These are phyloP conservation scores for Spizellomyces punctatus DNA, from an alignment of 192 early-diverging fungal species.

Conservation along the genomic window DNA sequence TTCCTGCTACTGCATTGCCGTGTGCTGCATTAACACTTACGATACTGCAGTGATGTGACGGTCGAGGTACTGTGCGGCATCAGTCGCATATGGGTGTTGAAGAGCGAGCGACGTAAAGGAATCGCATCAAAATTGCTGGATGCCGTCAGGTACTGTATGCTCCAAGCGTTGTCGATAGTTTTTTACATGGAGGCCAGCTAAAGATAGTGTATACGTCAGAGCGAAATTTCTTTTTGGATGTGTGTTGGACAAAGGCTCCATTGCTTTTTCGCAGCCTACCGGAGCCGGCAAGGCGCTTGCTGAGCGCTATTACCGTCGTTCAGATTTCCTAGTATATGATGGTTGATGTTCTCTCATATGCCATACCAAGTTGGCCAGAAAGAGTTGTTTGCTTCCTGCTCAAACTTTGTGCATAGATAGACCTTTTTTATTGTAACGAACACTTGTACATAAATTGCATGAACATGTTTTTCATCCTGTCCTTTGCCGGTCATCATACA, in stretches of 20 bases:
- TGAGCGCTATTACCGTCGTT: constrained; percentile 35
- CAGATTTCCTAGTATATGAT: constrained; percentile 54
- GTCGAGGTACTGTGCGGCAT: constrained; percentile 50
- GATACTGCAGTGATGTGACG: neutral
- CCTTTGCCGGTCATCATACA: too few relatives aligned
- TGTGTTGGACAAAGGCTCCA: constrained; percentile 13
- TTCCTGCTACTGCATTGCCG: too few relatives aligned
- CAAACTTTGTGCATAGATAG: too few relatives aligned
- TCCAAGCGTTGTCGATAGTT: neutral
- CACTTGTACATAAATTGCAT: too few relatives aligned
- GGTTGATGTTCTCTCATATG: neutral
- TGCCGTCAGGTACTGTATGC: constrained; percentile 30
- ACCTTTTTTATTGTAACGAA: too few relatives aligned
- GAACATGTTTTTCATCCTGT: too few relatives aligned
- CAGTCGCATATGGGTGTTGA: constrained; percentile 57
- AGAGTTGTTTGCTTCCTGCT: too few relatives aligned
- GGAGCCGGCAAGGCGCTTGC: constrained; percentile 48
- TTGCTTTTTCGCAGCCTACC: constrained; percentile 62
- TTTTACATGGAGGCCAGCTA: neutral
- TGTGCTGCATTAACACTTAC: too few relatives aligned
- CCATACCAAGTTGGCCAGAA: too few relatives aligned
- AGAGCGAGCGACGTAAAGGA: constrained; percentile 44
- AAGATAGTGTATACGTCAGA: neutral
- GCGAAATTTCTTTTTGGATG: constrained; percentile 49
- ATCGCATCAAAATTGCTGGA: constrained; percentile 45